Percentiles rank a stretch among this genome's conserved stretches.
Conservation (phyloP, 257 asterid genomes). For the Solanum boliviense region DNA sequence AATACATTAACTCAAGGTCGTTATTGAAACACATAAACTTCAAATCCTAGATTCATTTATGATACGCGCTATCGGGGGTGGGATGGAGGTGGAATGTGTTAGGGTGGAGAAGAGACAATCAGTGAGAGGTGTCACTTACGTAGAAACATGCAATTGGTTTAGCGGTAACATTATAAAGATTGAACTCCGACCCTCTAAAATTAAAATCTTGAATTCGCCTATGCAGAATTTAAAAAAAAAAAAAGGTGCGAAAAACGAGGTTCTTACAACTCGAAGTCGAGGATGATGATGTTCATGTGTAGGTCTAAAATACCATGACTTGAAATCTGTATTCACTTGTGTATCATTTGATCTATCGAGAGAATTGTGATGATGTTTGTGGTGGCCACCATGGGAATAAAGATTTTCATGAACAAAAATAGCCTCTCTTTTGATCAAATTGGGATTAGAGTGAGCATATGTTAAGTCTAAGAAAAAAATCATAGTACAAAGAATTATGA, state of each 20-base stretch:
- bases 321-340: background rate
- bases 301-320: conserved; percentile 3
- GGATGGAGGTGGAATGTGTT: background rate
- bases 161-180: background rate
- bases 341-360: background rate
- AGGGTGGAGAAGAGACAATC: background rate
- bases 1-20: background rate
- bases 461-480: conserved; percentile 8
- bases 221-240: background rate
- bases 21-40: background rate
- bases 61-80: background rate
- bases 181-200: background rate
- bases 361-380: background rate
- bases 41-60: background rate
- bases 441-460: background rate
- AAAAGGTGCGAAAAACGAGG: background rate
- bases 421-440: background rate
- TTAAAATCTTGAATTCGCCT: background rate
- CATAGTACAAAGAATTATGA: background rate
- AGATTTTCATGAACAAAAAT: background rate
- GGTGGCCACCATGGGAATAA: background rate
- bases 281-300: background rate
- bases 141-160: background rate
- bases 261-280: conserved; percentile 21
- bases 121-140: background rate